Conservation (phyloP, 768 basidiomycete species). For the Dioszegia aurantiaca region DNA sequence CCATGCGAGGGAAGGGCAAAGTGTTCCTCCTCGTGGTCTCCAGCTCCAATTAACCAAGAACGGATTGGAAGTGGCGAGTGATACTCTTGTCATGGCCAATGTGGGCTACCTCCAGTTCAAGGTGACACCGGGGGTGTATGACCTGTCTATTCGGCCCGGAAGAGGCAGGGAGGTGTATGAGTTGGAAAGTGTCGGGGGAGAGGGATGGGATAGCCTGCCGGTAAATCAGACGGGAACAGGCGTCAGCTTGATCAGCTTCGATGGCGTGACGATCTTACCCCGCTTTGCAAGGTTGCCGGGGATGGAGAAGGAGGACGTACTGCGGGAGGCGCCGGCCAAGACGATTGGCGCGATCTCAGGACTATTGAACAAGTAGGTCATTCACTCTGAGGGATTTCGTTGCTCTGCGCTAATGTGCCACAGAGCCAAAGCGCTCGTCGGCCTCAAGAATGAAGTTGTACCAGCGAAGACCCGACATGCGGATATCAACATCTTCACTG, state of each 20-base stretch:
- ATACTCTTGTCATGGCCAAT: conserved; percentile 90
- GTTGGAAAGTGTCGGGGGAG: conserved; percentile 80
- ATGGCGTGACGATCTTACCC: conserved; percentile 84
- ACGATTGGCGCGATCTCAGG: background rate
- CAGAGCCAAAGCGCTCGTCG: conserved; percentile 40
- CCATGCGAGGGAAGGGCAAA: conserved; percentile 75
- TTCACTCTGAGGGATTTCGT: conserved; percentile 20
- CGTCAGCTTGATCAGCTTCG: conserved; percentile 81
- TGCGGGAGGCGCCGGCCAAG: conserved; percentile 55
- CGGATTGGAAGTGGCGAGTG: conserved; percentile 59
- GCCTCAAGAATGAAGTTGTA: conserved; percentile 19
- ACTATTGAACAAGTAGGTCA: conserved; percentile 7
- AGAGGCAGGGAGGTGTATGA: conserved; percentile 74
- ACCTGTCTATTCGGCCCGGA: conserved; percentile 76
- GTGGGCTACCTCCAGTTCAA: conserved; percentile 96
- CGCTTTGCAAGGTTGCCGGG: conserved; percentile 67
- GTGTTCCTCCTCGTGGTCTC: conserved; percentile 77
- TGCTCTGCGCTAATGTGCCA: background rate
- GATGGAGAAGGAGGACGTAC: conserved; percentile 77
- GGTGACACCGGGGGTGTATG: conserved; percentile 82
- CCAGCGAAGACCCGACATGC: conserved; percentile 59
- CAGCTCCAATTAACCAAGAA: conserved; percentile 73
- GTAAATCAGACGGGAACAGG: conserved; percentile 68
- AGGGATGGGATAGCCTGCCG: conserved; percentile 78
- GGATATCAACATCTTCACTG: conserved; percentile 98